Evolutionary conservation across 208 protist species (phyloP), one percentile per base, ranked within the genome.

Genomic region (Crithidia mellificae): DNA sequence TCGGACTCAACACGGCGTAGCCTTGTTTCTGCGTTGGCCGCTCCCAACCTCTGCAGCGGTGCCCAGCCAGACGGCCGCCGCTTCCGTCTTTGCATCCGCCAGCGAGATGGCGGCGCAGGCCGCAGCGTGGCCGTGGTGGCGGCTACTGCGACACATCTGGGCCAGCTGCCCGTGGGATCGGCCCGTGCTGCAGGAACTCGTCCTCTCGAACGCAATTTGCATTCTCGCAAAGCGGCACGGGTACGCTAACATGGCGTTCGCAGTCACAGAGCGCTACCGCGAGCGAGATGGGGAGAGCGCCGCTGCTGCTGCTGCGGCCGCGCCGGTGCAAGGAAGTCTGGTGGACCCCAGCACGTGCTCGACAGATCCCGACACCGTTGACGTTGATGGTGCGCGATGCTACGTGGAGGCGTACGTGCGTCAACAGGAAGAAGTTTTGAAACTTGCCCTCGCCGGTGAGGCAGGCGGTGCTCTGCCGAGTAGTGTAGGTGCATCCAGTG

Each of bases 21-120:
- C 83, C 53, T 71, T 95, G 20, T 95, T 92, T 63, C 54, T 92
- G 19, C 77, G 89, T 2, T 91, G 71, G 68, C 78, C 74, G 8
- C 49, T 75, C 14, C 69, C 64, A 7, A 6, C 24, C 11, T 39
- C 51, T 1, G 22, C 46, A 2, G 19, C 17, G 8, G 44, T n/a
- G n/a, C n/a, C n/a, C n/a, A n/a, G n/a, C n/a, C 29, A 5, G 43
- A 46, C 46, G 46, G 11, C 12, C 15, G 56, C 38, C 12, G 32
- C 52, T 19, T 30, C 61, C 15, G 22, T n/a, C 19, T 34, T 76
- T 20, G 52, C 49, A 11, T 41, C 63, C 7, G 36, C 36, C 29
- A 12, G 17, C 12, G 43, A 29, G 9, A 59, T 63, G 49, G 58
- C 59, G 49, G 36, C 32, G 30, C 39, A 43, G 30, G 25, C 52